Evolutionary conservation across 2,329 filamentous ascomycete genomes (phyloP), one percentile per base, ranked within the genome.

Genomic region (Eurotiales sp.): DNA sequence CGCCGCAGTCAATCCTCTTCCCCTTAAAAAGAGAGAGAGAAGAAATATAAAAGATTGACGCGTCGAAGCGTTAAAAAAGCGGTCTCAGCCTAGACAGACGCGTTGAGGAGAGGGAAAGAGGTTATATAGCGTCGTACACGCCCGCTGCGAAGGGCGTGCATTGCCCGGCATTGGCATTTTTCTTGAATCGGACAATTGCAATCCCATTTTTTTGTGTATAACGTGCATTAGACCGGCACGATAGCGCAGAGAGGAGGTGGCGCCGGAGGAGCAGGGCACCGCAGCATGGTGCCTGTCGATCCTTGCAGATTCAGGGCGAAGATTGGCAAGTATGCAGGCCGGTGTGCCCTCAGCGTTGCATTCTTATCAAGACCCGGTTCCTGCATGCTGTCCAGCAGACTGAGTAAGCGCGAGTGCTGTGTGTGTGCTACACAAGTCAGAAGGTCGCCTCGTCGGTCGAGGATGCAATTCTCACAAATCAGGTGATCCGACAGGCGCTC

Each of bases 251-350:
- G 22, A 42, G 23, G n/a, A 21, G 34, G 34, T 37, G 34, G 34
- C n/a, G 34, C 12, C 34, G 34, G 7, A 8, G 14, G 40, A 14
- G 14, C 39, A 8, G n/a, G 6, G 21, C 12, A 29, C 22, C 22
- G 14, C 21, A 30, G 15, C 41, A 25, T 45, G 49, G 46, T 54
- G 42, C 36, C 46, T 54, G 51, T 47, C 51, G 51, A 54, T 54
- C 51, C 34, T 36, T 54, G 51, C 46, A 47, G 40, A 17, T 54
- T 46, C 11, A 32, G 51, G 51, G 23, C 25, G 50, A 54, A 42
- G 23, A 46, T 36, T 45, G 27, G 25, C 22, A 23, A 45, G 51
- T 17, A 46, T 47, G 37, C 22, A 45, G 23, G n/a, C 15, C 23
- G 37, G 17, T n/a, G 41, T 23, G 22, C 22, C 23, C 29, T 51